phyloP scores from a whole-genome alignment of 2,329 filamentous ascomycete genomes.

The Rugonectria rugulosa region DNA sequence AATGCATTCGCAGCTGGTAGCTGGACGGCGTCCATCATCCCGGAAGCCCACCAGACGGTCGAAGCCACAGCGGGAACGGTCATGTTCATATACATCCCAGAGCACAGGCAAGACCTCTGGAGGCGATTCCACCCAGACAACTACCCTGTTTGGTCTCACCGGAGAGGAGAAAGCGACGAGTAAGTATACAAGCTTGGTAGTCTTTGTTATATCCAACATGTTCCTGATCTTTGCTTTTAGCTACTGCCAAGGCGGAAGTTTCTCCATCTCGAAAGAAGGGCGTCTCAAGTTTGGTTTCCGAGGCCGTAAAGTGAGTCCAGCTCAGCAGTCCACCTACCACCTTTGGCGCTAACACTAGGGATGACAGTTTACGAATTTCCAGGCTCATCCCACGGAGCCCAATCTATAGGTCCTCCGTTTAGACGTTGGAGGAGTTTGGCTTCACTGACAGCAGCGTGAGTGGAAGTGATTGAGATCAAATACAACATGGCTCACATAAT shows the following conservation, averaged over 20 bases:
- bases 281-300: conserved; percentile 13
- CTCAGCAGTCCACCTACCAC: background rate
- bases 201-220: background rate
- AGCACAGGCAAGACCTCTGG: conserved; percentile 12
- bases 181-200: background rate
- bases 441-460: conserved; percentile 10
- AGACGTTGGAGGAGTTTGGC: conserved; percentile 2
- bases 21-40: conserved; percentile 41
- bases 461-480: background rate
- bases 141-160: conserved; percentile 14
- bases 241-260: conserved; percentile 5
- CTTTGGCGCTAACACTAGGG: conserved; percentile 18
- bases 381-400: background rate
- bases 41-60: conserved; percentile 37
- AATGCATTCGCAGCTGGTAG: conserved; percentile 27
- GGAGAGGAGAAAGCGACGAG: background rate
- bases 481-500: too few relatives aligned
- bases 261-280: conserved; percentile 7
- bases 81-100: conserved; percentile 37
- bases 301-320: conserved; percentile 1
- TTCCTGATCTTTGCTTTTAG: background rate
- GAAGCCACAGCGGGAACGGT: conserved; percentile 50
- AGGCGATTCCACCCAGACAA: conserved; percentile 11
- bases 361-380: conserved; percentile 16
- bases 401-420: background rate